A percentile compares a stretch with the other conserved stretches of the same genome.
Evolutionary conservation across 139 green algal genomes (phyloP).

Genomic region (Chlorella sp.): DNA sequence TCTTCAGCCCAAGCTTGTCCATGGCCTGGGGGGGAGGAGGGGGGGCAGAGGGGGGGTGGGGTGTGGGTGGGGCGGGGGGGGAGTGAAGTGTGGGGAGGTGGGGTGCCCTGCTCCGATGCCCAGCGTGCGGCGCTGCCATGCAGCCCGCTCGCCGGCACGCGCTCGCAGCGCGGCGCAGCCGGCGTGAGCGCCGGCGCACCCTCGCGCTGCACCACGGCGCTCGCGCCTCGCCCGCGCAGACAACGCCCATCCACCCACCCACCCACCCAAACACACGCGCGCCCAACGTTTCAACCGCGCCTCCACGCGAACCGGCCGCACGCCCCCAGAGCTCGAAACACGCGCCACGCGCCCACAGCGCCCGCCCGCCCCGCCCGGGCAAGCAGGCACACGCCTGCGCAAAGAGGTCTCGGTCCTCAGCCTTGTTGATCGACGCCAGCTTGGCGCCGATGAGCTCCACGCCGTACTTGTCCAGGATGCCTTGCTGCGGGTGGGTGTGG

Average conservation of each 20-base stretch:
- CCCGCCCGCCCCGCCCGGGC: neutral
- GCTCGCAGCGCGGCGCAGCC: too few relatives aligned
- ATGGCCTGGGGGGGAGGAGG: conserved; percentile 56
- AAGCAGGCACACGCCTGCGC: conserved; percentile 74
- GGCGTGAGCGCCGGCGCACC: too few relatives aligned
- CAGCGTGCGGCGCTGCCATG: too few relatives aligned
- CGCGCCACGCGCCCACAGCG: too few relatives aligned
- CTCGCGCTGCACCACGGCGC: neutral
- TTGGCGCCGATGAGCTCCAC: conserved; percentile 99
- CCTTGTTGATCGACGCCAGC: conserved; percentile 97
- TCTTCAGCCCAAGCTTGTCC: conserved; percentile 82
- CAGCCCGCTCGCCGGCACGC: too few relatives aligned
- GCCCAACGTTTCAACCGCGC: too few relatives aligned
- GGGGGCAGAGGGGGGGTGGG: neutral
- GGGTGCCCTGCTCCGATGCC: too few relatives aligned
- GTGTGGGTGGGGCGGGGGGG: neutral
- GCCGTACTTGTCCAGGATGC: conserved; percentile 88
- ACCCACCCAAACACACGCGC: neutral
- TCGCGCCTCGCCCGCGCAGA: neutral
- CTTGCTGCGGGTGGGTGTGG: conserved; percentile 41
- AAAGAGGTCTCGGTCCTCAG: conserved; percentile 97
- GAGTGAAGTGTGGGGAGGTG: neutral
- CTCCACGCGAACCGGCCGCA: too few relatives aligned
- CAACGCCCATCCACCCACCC: neutral
- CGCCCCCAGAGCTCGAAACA: too few relatives aligned